phyloP scores from a whole-genome alignment of 805 yeast genomes.

The Candida broadrunensis region DNA sequence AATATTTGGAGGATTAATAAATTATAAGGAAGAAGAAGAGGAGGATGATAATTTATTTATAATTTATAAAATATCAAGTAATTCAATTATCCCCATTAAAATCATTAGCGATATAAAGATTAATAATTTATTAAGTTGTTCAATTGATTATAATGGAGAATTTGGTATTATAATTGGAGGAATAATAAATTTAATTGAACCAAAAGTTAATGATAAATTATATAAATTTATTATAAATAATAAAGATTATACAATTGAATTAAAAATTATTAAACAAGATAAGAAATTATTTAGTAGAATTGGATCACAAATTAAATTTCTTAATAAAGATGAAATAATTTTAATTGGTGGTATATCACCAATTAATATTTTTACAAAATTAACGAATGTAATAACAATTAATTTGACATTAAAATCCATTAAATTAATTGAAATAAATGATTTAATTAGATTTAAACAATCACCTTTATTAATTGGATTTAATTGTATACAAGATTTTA shows the following conservation, averaged over 20 bases:
- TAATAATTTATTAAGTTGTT: slow-evolving; percentile 28
- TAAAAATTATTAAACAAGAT: slow-evolving; percentile 14
- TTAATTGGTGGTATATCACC: slow-evolving; percentile 61
- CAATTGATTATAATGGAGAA: slow-evolving; percentile 26
- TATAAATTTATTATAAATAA: slow-evolving; percentile 28
- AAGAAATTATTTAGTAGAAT: slow-evolving; percentile 39
- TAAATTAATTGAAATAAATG: slow-evolving; percentile 16
- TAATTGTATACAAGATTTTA: slow-evolving; percentile 28
- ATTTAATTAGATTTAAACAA: slow-evolving; percentile 33
- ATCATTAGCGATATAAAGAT: slow-evolving; percentile 16
- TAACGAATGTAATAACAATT: slow-evolving; percentile 36
- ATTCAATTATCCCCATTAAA: slow-evolving; percentile 6
- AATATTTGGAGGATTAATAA: slow-evolving; percentile 49
- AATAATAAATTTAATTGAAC: slow-evolving; percentile 19
- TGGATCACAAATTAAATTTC: slow-evolving; percentile 41
- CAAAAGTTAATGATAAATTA: slow-evolving; percentile 28
- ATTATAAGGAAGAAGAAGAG: not conserved
- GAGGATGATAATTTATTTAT: slow-evolving; percentile 10
- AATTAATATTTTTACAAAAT: slow-evolving; percentile 17
- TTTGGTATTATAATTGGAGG: slow-evolving; percentile 54
- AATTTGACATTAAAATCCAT: slow-evolving; percentile 13
- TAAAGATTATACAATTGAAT: not conserved
- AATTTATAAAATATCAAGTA: slow-evolving; percentile 15
- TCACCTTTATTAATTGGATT: slow-evolving; percentile 57
- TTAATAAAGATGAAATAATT: slow-evolving; percentile 31